Evolutionary conservation across 495 filamentous ascomycete species (phyloP), one percentile per base, ranked within the genome.

Genomic region (Lophiostoma macrostomum): DNA sequence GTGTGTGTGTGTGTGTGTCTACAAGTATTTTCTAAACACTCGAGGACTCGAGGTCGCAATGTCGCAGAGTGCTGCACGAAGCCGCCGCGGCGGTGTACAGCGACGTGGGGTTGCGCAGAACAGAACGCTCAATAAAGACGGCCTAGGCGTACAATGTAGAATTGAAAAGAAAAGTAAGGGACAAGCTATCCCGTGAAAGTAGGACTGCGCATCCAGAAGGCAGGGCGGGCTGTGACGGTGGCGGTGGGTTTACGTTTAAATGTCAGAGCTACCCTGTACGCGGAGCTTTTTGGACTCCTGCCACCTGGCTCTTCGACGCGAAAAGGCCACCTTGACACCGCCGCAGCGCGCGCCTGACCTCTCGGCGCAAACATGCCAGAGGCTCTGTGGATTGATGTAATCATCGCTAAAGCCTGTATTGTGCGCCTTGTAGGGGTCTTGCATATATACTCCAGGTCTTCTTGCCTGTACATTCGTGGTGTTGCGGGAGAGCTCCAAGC

Each of bases 321-420:
- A 27, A 50, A 24, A 62, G 57, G 57, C 50, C 58, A 62, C 53
- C 32, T 62, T 62, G 55, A 52, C 47, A 34, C 13, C 29, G 38
- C 12, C 50, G 39, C 44, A 46, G 14, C 43, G 16, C 10, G 30
- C 44, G 30, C 13, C 29, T n/a, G n/a, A n/a, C n/a, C n/a, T n/a
- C n/a, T n/a, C n/a, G n/a, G n/a, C n/a, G n/a, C n/a, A n/a, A n/a
- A n/a, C n/a, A n/a, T n/a, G n/a, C n/a, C n/a, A n/a, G n/a, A n/a
- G n/a, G n/a, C n/a, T n/a, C n/a, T n/a, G n/a, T n/a, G n/a, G n/a
- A n/a, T n/a, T n/a, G n/a, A n/a, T n/a, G n/a, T n/a, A n/a, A n/a
- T n/a, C n/a, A n/a, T 19, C 11, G 2, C 24, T 39, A 23, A 18
- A 24, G 39, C 19, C 35, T 29, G 27, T 13, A 24, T 10, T 29